A percentile compares a stretch with the other conserved stretches of the same genome.
These are phyloP conservation scores for Tolypocladium nubicola DNA, from an alignment of 2,329 filamentous ascomycete species.

Conservation along the genomic window DNA sequence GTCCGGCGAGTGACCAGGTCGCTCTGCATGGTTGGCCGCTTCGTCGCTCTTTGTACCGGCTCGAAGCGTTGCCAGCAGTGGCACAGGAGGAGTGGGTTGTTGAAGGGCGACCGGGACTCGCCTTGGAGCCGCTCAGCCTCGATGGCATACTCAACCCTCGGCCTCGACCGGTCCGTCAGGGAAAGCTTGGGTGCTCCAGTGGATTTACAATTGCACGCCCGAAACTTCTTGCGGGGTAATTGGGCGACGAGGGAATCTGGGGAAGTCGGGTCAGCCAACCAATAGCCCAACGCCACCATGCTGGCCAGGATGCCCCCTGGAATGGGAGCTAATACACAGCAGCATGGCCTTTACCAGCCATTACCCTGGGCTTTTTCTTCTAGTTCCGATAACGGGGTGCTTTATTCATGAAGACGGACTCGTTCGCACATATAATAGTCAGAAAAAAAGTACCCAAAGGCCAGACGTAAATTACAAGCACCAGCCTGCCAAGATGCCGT, in stretches of 20 bases:
- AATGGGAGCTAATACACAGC: too few species aligned
- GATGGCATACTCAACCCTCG: neutral
- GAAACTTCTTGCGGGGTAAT: neutral
- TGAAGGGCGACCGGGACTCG: neutral
- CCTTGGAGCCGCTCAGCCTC: neutral
- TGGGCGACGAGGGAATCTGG: too few species aligned
- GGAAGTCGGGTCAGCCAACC: too few species aligned
- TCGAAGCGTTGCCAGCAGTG: neutral
- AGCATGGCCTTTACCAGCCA: too few species aligned
- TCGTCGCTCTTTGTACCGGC: too few species aligned
- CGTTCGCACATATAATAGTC: too few species aligned
- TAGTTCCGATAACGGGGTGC: too few species aligned
- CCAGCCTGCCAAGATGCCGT: neutral
- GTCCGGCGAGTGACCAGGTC: slow-evolving; percentile 16
- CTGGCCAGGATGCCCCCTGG: too few species aligned
- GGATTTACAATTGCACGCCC: neutral
- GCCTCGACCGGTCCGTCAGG: neutral
- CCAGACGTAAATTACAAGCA: neutral
- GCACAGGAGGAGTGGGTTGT: neutral
- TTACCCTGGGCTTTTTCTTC: too few species aligned
- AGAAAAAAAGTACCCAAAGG: neutral
- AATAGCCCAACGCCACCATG: too few species aligned
- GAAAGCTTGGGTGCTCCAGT: neutral
- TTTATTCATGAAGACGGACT: too few species aligned
- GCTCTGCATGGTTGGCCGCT: slow-evolving; percentile 5